Conservation (phyloP, 2,329 filamentous ascomycete genomes). For the Chaetomium sp. region DNA sequence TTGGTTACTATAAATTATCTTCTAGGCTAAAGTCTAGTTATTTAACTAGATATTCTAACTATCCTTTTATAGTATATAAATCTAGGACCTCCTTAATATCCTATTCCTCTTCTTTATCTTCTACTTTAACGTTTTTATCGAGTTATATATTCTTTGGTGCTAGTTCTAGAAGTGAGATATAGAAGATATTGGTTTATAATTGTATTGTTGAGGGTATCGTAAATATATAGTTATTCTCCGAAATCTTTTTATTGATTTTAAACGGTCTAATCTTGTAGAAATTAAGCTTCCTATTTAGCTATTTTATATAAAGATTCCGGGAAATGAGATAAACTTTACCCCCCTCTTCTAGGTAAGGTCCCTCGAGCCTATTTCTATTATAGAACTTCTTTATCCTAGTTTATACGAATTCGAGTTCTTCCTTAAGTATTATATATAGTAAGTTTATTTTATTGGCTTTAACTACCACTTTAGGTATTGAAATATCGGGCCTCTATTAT, state of each 20-base stretch:
- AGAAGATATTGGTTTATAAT: slow-evolving; percentile 14
- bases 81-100: slow-evolving; percentile 21
- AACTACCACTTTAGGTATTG: background rate
- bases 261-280: slow-evolving; percentile 2
- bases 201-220: slow-evolving; percentile 12
- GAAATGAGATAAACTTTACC: background rate
- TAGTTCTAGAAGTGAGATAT: slow-evolving; percentile 24
- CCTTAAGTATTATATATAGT: background rate
- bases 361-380: background rate
- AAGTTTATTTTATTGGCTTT: background rate
- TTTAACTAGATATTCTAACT: slow-evolving; percentile 16
- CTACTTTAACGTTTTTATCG: background rate
- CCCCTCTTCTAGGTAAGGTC: background rate
- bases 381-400: background rate
- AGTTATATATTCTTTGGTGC: slow-evolving; percentile 8
- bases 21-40: slow-evolving; percentile 15
- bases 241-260: slow-evolving; percentile 18
- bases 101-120: slow-evolving; percentile 24
- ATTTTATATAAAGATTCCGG: background rate
- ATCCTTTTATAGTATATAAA: background rate
- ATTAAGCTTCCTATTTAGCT: background rate
- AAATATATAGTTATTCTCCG: slow-evolving; percentile 15
- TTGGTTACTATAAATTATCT: slow-evolving; percentile 18
- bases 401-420: background rate
- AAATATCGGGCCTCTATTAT: background rate